Evolutionary conservation across 345 rosid species (phyloP), one percentile per base, ranked within the genome.

Genomic region (Linum usitatissimum): DNA sequence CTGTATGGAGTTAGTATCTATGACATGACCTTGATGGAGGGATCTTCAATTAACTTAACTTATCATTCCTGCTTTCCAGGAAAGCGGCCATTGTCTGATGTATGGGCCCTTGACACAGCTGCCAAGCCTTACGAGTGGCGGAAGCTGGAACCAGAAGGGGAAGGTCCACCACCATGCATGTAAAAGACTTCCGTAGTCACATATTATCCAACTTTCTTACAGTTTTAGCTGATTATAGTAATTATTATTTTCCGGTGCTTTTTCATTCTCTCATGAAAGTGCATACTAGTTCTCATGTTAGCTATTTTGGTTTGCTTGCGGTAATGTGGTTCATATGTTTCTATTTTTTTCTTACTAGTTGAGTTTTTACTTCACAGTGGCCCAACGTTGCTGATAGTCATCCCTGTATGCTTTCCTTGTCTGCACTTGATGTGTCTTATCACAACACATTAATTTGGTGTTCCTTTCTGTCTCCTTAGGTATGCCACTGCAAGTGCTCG

Each of bases 91-190:
- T 76, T 93, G 72, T 96, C 96, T 70, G 99, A 94, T 73, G 99
- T 94, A 72, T 94, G 99, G 99, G 97, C 99, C 71, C 76, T 94
- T 62, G 97, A 94, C 78, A 94, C 99, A 20, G 99, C 99, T 71
- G 99, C 99, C 51, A 93, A 93, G 76, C 99, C 99, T 67, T 94
- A 94, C 66, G 99, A 94, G 73, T 94, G 99, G 97, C 97, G 89
- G 73, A 94, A 90, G 68, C 83, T 94, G 83, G 99, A 94, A 73
- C 99, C 96, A 15, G 99, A 94, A 83, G 99, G 99, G 77, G 99
- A 94, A 70, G 99, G 96, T 39, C 99, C 99, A 30, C 97, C 99
- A 61, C 95, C 97, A 62, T 94, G 99, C 99, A 94, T 90, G 99
- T 94, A 90, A 73, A 59, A 31, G 21, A 40, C 7, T 54, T 71